Evolutionary conservation across 768 basidiomycete genomes (phyloP).

Genomic region (Suillus sp.): DNA sequence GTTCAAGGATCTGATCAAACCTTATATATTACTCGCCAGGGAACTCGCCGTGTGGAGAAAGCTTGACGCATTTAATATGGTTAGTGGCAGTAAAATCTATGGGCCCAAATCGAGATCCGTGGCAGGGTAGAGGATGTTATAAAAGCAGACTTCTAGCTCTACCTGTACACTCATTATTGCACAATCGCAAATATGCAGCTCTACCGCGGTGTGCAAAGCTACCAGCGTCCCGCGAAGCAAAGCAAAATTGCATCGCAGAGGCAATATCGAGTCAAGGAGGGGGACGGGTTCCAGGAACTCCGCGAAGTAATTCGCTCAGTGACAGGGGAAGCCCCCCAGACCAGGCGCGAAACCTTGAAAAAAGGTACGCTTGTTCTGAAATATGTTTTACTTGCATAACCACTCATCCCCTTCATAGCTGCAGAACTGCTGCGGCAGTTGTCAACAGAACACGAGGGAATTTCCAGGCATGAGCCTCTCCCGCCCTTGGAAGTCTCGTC

Average conservation of each 20-base stretch:
- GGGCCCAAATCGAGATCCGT: too few relatives aligned
- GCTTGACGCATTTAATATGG: not conserved
- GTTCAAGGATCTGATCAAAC: not conserved
- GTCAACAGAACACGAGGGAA: not conserved
- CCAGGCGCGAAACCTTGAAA: slow-evolving; percentile 31
- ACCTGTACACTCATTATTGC: not conserved
- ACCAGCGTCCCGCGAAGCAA: slow-evolving; percentile 6
- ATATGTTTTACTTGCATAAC: not conserved
- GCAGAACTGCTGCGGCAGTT: slow-evolving; percentile 6
- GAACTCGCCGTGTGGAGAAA: not conserved
- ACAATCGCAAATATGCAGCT: not conserved
- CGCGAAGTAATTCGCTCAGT: slow-evolving; percentile 28
- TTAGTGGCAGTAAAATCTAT: not conserved
- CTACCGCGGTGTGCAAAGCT: not conserved
- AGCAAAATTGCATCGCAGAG: slow-evolving; percentile 25
- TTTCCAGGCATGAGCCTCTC: slow-evolving; percentile 7
- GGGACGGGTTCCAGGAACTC: slow-evolving; percentile 34
- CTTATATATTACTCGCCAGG: not conserved
- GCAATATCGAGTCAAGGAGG: slow-evolving; percentile 33
- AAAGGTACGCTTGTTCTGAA: slow-evolving; percentile 18
- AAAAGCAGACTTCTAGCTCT: not conserved
- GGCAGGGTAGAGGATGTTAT: not conserved
- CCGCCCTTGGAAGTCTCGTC: not conserved
- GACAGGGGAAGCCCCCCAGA: slow-evolving; percentile 27
- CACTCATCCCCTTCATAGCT: slow-evolving; percentile 3